Conservation (phyloP, 345 rosid genomes). For the Hevea brasiliensis region DNA sequence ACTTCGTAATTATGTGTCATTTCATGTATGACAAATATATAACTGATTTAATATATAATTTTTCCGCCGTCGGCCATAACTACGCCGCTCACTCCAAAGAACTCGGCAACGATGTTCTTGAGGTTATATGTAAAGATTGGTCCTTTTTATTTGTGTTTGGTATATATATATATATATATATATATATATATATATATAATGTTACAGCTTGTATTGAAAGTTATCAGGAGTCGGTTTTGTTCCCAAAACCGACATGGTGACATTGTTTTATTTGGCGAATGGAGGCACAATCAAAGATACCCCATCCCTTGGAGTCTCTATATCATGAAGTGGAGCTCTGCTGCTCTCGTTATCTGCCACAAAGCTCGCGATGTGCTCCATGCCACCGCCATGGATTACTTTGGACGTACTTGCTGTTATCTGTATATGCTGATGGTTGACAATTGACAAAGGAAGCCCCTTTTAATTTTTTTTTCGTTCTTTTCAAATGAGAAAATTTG, state of each 20-base stretch:
- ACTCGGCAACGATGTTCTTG: constrained; percentile 87
- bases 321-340: constrained; percentile 97
- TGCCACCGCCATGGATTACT: constrained; percentile 74
- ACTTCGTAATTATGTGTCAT: no score
- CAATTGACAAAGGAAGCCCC: no score
- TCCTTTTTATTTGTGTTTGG: neutral
- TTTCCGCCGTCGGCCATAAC: constrained; percentile 93
- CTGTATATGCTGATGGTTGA: no score
- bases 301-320: constrained; percentile 66
- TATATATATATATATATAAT: no score
- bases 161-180: no score
- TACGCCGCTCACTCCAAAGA: constrained; percentile 96
- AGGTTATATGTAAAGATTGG: constrained; percentile 29
- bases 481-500: neutral
- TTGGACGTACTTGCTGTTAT: constrained; percentile 56
- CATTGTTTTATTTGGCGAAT: constrained; percentile 77
- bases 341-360: constrained; percentile 70
- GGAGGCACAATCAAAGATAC: constrained; percentile 94
- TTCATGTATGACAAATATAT: no score
- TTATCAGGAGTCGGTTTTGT: constrained; percentile 74
- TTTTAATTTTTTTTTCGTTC: no score
- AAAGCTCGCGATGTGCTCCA: constrained; percentile 85
- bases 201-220: neutral
- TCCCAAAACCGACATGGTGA: constrained; percentile 93
- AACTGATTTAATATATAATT: no score